Evolutionary conservation across 768 basidiomycete genomes (phyloP), one percentile per base, ranked within the genome.

Genomic region (Phallus indusiatus): DNA sequence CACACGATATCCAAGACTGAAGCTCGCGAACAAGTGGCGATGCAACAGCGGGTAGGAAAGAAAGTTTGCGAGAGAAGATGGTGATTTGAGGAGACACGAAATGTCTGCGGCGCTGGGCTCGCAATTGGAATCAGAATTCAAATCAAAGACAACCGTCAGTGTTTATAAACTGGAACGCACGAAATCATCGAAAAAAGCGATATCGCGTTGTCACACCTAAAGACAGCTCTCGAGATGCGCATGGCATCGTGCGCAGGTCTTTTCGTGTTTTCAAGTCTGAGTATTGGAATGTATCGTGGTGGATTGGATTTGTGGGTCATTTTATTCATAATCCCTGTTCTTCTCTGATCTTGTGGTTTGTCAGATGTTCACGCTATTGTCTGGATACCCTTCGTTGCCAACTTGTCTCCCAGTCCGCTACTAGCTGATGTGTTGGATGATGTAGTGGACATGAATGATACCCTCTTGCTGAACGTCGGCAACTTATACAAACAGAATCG

Each of bases 351-450:
- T 8, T 20, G 50, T n/a, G 2, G 17, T 17, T 35, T 34, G 36
- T 4, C 33, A 53, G 60, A 48, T 62, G 1, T 78, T 78, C 62
- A 75, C 74, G 0, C 81, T 62, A 64, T 76, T 48, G 73, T 76
- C 4, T 81, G 80, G 65, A 73, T 81, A 4, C 82, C 82, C 0
- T 71, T 78, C 55, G 63, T 74, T 28, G 63, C 70, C 33, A 66
- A 70, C 33, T n/a, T 14, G 12, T n/a, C 42, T 11, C 47, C 67
- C 52, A 65, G 68, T 53, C 67, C 68, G n/a, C n/a, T n/a, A n/a
- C n/a, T n/a, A n/a, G n/a, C n/a, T n/a, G n/a, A n/a, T n/a, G n/a
- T n/a, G n/a, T n/a, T n/a, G n/a, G n/a, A n/a, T n/a, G n/a, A n/a
- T n/a, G n/a, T n/a, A n/a, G n/a, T n/a, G n/a, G n/a, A n/a, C n/a